Evolutionary conservation across 2,329 filamentous ascomycete genomes (phyloP).

Genomic region (Colletotrichum falcatum): DNA sequence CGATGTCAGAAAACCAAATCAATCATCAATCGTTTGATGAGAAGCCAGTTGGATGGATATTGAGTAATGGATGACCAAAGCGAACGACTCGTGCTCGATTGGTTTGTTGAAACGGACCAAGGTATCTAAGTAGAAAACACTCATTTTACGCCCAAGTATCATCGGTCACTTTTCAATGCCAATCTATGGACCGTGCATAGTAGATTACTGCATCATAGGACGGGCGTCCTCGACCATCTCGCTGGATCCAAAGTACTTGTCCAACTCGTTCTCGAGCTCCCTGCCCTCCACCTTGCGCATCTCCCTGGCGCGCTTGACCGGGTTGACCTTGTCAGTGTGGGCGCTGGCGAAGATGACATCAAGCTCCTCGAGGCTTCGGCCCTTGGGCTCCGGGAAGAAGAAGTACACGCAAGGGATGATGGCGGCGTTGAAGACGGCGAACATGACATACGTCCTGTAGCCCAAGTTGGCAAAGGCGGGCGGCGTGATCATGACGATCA

Average conservation of each 20-base stretch:
- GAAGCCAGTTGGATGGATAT: neutral
- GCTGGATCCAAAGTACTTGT: constrained; percentile 46
- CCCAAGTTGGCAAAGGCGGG: constrained; percentile 66
- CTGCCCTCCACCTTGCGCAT: constrained; percentile 43
- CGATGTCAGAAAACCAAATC: neutral
- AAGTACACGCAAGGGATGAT: constrained; percentile 65
- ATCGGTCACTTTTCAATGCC: neutral
- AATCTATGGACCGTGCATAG: neutral
- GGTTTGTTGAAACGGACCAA: neutral
- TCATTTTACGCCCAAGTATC: neutral
- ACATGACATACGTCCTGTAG: constrained; percentile 68
- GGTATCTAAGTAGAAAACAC: neutral
- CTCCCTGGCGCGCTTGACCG: constrained; percentile 46
- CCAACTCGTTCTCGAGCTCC: constrained; percentile 46
- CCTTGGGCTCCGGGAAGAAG: constrained; percentile 66
- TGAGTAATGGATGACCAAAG: neutral
- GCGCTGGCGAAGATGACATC: constrained; percentile 56
- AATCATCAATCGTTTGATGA: neutral
- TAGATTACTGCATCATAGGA: constrained; percentile 28
- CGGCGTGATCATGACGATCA: constrained; percentile 76
- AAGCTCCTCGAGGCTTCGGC: constrained; percentile 71
- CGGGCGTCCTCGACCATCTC: constrained; percentile 40
- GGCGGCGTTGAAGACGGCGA: constrained; percentile 63
- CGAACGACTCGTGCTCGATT: neutral
- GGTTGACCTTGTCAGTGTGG: constrained; percentile 45